Conservation (phyloP, 2,329 filamentous ascomycete species). For the Colletotrichum theobromicola region DNA sequence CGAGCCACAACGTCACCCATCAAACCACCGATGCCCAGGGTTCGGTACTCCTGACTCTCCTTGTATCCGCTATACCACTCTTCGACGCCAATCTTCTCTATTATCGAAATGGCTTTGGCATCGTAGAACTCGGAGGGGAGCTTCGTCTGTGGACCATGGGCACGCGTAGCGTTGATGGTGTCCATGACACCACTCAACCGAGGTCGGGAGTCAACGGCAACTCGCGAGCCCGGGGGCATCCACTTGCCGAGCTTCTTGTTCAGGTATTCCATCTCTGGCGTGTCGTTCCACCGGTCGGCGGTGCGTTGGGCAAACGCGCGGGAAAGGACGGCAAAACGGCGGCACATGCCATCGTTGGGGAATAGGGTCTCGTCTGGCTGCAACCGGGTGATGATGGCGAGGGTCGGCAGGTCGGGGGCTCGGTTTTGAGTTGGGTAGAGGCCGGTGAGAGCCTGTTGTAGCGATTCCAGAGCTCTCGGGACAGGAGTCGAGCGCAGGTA, state of each 20-base stretch:
- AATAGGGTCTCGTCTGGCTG: conserved; percentile 78
- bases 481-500: conserved; percentile 79
- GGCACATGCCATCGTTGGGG: conserved; percentile 76
- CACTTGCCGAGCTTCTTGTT: conserved; percentile 80
- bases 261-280: conserved; percentile 83
- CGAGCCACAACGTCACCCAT: conserved; percentile 82
- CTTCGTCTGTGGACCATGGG: conserved; percentile 80
- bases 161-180: conserved; percentile 86
- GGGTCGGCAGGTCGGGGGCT: conserved; percentile 55
- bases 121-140: conserved; percentile 92
- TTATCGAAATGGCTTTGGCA: conserved; percentile 67
- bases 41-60: conserved; percentile 87
- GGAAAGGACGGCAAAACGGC: conserved; percentile 72
- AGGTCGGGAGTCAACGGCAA: conserved; percentile 85
- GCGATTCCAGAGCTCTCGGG: conserved; percentile 76
- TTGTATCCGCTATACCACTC: conserved; percentile 93
- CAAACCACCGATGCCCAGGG: conserved; percentile 83
- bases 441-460: conserved; percentile 77
- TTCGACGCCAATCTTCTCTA: conserved; percentile 80
- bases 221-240: conserved; percentile 76
- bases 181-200: conserved; percentile 92
- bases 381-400: conserved; percentile 69
- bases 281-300: conserved; percentile 75
- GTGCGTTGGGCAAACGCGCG: conserved; percentile 75
- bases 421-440: conserved; percentile 68